These are phyloP conservation scores for Colletotrichum neosansevieriae DNA, from an alignment of 2,329 filamentous ascomycete genomes.

Conservation along the genomic window DNA sequence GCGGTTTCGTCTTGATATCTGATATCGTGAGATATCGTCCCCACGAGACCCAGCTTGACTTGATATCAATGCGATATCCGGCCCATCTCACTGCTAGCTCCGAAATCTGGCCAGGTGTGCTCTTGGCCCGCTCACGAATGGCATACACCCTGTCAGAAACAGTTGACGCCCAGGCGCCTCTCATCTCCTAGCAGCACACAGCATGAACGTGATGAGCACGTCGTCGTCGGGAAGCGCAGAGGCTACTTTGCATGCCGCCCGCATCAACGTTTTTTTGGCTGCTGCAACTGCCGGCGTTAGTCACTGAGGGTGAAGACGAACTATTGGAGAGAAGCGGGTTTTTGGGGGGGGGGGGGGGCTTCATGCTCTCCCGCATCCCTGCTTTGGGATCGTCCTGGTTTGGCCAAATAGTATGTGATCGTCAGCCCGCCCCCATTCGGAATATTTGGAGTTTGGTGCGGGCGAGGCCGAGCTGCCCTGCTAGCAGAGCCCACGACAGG, in stretches of 20 bases:
- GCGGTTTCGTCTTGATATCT: constrained; percentile 18
- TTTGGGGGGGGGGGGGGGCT: not conserved
- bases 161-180: not conserved
- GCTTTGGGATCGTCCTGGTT: constrained; percentile 23
- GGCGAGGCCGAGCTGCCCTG: constrained; percentile 15
- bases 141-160: not conserved
- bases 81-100: not conserved
- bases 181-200: not conserved
- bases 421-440: constrained; percentile 13
- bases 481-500: constrained; percentile 7
- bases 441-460: constrained; percentile 11
- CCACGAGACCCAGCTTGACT: not conserved
- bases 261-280: not conserved
- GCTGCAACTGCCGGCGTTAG: constrained; percentile 23
- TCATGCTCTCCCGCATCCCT: not conserved
- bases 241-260: not conserved
- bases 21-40: constrained; percentile 6
- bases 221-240: not conserved
- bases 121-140: not conserved
- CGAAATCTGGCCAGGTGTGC: constrained; percentile 10
- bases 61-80: not conserved
- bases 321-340: constrained; percentile 4
- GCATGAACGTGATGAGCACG: not conserved
- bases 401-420: constrained; percentile 21
- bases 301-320: constrained; percentile 8